These are phyloP conservation scores for Neofusicoccum laricinum DNA, from an alignment of 2,329 filamentous ascomycete genomes.

Conservation along the genomic window DNA sequence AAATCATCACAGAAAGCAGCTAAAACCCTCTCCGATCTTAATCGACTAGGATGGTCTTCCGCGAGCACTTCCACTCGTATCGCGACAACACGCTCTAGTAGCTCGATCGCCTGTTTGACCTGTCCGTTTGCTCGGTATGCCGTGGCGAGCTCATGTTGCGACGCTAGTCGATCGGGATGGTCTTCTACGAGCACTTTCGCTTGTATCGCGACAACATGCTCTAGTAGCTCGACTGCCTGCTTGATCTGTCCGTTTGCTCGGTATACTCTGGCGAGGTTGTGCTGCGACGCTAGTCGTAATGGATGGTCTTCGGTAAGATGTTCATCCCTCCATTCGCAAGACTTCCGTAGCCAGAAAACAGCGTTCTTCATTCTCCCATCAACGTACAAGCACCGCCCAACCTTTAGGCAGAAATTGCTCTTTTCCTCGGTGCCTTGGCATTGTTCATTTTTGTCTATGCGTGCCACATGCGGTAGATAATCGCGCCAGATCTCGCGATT, in stretches of 20 bases:
- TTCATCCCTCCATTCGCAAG: conserved; percentile 17
- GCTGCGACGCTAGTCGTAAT: background rate
- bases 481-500: conserved; percentile 24
- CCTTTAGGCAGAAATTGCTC: conserved; percentile 12
- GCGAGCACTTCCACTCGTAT: conserved; percentile 11
- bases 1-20: background rate
- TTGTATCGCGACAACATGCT: conserved; percentile 16
- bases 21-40: background rate
- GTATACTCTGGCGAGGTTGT: conserved; percentile 7
- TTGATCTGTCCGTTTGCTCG: conserved; percentile 14
- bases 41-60: background rate
- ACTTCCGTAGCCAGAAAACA: conserved; percentile 16
- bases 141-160: background rate
- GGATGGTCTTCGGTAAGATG: background rate
- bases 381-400: conserved; percentile 14
- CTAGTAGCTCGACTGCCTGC: conserved; percentile 12
- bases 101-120: conserved; percentile 1
- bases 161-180: background rate
- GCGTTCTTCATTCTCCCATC: conserved; percentile 19
- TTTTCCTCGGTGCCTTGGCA: conserved; percentile 3
- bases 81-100: conserved; percentile 18
- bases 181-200: conserved; percentile 12
- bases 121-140: conserved; percentile 17
- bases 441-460: conserved; percentile 11
- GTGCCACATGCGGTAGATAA: conserved; percentile 31